Conservation (phyloP, 352 stramenopile genomes). For the Phytophthora pistaciae region DNA sequence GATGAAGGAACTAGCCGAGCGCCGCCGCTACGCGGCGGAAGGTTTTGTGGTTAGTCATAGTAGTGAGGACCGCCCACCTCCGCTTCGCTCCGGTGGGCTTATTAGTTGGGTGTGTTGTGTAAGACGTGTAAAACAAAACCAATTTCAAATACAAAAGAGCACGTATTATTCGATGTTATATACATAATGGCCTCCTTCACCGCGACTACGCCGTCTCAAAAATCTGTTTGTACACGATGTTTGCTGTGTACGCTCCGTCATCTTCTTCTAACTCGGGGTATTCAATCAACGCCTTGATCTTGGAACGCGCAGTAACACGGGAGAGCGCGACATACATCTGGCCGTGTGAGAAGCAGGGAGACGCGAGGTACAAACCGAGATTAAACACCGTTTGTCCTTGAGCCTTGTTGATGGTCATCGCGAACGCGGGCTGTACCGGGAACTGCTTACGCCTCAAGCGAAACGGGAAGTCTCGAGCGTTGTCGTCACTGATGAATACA, state of each 20-base stretch:
- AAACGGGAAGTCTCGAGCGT: constrained; percentile 26
- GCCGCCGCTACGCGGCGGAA: too few relatives aligned
- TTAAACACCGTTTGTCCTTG: constrained; percentile 46
- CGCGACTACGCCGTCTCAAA: neutral
- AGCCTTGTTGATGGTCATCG: constrained; percentile 51
- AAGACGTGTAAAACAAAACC: too few relatives aligned
- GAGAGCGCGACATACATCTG: constrained; percentile 21
- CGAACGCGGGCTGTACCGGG: constrained; percentile 32
- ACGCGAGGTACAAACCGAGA: constrained; percentile 31
- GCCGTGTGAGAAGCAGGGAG: constrained; percentile 33
- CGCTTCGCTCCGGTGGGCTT: too few relatives aligned
- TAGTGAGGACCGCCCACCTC: too few relatives aligned
- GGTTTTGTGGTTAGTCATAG: too few relatives aligned
- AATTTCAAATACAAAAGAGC: too few relatives aligned
- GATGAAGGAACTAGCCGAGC: too few relatives aligned
- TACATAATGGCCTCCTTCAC: too few relatives aligned
- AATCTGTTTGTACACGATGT: constrained; percentile 26
- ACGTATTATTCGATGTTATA: too few relatives aligned
- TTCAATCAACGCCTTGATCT: constrained; percentile 28
- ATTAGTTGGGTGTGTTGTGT: too few relatives aligned
- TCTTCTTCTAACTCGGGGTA: constrained; percentile 21
- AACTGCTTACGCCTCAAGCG: constrained; percentile 34
- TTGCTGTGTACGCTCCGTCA: constrained; percentile 10
- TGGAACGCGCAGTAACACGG: constrained; percentile 9
- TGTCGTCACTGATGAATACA: constrained; percentile 26